Percentiles rank a stretch among this genome's conserved stretches.
phyloP scores from a whole-genome alignment of 306 rosid species.

The Carpinus viminea region DNA sequence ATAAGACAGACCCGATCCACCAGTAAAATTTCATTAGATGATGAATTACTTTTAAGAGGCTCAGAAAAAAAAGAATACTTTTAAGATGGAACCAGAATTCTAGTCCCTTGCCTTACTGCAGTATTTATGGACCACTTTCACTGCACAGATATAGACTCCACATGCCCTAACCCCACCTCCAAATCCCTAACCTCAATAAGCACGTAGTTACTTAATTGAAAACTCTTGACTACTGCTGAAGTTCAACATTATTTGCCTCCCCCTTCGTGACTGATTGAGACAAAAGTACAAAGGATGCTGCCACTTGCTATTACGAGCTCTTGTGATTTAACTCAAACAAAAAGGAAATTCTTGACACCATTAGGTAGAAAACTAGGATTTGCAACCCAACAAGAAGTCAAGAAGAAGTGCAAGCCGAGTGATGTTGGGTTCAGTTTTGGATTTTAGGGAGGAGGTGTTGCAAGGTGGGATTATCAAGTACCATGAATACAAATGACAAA shows the following conservation, averaged over 20 bases:
- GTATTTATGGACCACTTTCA: not conserved
- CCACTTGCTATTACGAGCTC: not conserved
- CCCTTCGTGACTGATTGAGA: not conserved
- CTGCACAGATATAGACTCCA: not conserved
- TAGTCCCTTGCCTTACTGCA: not conserved
- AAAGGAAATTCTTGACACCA: not conserved
- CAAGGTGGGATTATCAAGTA: not conserved
- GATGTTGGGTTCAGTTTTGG: not conserved
- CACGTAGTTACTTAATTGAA: not conserved
- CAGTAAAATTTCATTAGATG: not conserved
- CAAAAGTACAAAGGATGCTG: not conserved
- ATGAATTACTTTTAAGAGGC: not conserved
- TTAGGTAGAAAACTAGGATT: not conserved
- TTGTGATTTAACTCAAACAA: not conserved
- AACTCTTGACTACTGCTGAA: not conserved
- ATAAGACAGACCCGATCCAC: not conserved
- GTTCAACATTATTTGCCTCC: not conserved
- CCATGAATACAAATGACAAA: not conserved
- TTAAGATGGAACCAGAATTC: conserved; percentile 11
- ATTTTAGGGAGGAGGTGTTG: not conserved
- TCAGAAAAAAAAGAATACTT: not conserved
- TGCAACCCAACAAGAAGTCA: not conserved
- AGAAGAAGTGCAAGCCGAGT: not conserved
- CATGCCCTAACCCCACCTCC: not conserved
- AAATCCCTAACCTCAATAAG: not conserved